phyloP scores from a whole-genome alignment of 2,329 filamentous ascomycete species.

The Fusarium citri region DNA sequence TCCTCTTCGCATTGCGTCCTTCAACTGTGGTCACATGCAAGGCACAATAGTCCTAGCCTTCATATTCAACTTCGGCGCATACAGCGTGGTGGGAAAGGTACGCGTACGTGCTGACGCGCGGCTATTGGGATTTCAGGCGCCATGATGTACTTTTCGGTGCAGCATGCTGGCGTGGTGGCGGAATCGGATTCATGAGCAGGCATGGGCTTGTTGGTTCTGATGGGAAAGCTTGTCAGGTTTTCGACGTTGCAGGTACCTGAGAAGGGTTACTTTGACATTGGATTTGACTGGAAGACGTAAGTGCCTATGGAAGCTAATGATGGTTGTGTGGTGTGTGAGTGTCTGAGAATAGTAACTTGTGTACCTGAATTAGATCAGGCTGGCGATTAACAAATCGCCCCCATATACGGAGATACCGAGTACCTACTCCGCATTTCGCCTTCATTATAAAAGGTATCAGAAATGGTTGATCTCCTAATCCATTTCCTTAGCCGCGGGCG shows the following conservation, averaged over 20 bases:
- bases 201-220: conserved; percentile 33
- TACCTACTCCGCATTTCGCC: neutral
- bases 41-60: conserved; percentile 37
- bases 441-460: neutral
- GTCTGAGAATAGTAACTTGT: conserved; percentile 17
- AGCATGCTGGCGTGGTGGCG: conserved; percentile 42
- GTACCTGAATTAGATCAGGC: neutral
- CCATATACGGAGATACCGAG: neutral
- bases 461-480: neutral
- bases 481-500: conserved; percentile 13
- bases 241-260: conserved; percentile 37
- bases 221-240: conserved; percentile 29
- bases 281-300: conserved; percentile 34
- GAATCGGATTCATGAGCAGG: conserved; percentile 23
- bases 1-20: no score
- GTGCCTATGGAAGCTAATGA: neutral
- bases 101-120: conserved; percentile 45
- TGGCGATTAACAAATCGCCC: neutral
- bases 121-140: conserved; percentile 45
- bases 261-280: conserved; percentile 34
- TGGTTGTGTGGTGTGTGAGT: neutral
- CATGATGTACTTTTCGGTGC: conserved; percentile 46
- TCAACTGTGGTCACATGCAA: conserved; percentile 46
- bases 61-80: conserved; percentile 43
- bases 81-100: conserved; percentile 47